Conservation (phyloP, 2,329 filamentous ascomycete species). For the Trichophyton benhamiae region DNA sequence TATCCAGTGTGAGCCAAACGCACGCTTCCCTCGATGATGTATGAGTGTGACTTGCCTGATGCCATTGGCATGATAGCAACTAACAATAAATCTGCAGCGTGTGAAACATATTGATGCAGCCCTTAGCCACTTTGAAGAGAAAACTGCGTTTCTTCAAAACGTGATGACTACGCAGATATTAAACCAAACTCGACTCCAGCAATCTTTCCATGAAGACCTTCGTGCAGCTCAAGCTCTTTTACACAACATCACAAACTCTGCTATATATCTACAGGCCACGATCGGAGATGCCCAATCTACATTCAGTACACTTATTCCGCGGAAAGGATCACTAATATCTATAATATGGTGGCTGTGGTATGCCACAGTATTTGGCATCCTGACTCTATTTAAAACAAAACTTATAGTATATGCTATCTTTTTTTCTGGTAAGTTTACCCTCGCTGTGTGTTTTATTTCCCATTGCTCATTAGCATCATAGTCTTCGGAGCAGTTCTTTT, state of each 20-base stretch:
- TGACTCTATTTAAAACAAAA: neutral
- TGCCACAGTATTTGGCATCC: neutral
- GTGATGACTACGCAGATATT: constrained; percentile 26
- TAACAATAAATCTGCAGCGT: constrained; percentile 22
- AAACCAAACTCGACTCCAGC: constrained; percentile 15
- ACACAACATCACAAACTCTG: constrained; percentile 15
- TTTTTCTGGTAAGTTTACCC: neutral
- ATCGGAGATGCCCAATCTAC: constrained; percentile 15
- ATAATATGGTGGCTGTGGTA: neutral
- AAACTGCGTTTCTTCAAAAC: constrained; percentile 22
- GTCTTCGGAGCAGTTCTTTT: neutral
- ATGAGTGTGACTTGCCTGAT: constrained; percentile 10
- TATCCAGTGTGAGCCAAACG: constrained; percentile 16
- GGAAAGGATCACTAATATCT: neutral
- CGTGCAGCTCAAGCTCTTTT: constrained; percentile 14
- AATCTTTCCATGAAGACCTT: constrained; percentile 16
- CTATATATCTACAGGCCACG: constrained; percentile 14
- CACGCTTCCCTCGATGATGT: constrained; percentile 24
- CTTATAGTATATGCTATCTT: neutral
- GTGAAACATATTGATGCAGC: constrained; percentile 23
- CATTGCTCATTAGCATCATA: neutral
- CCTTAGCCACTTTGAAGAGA: constrained; percentile 24
- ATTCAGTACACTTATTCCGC: neutral
- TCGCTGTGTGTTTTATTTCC: neutral
- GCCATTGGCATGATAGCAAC: neutral